Base-by-base conservation (phyloP, 176 grass and related monocot genomes). In the Saccharum officinarum region DNA sequence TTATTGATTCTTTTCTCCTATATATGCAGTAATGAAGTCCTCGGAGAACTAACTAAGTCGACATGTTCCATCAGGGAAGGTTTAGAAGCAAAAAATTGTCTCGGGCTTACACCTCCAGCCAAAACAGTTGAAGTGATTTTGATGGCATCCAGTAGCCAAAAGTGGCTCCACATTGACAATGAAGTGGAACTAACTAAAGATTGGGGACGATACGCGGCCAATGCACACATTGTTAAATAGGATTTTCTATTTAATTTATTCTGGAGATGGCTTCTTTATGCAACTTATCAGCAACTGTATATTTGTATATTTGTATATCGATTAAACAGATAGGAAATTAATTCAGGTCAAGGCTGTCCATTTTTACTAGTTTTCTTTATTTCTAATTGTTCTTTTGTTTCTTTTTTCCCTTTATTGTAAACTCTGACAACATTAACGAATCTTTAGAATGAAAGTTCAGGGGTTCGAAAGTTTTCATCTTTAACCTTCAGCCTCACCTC, bases 221-320 rank as follows among this genome's bases (percentile, higher is more conserved):
- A n/a, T 73, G 67, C 65, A 86, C 23, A 11, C 45, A 33, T 79
- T 13, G 23, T 63, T 68, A 61, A 11, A n/a, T n/a, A n/a, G n/a
- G n/a, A n/a, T n/a, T n/a, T n/a, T n/a, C n/a, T 82, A 8, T 74
- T 50, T 67, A 20, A 76, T 81, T 77, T 60, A 47, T 76, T 76
- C 8, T 81, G 23, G 39, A 63, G 6, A 85, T 74, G 22, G 75
- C 10, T 40, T 67, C 6, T 18, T 38, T 49, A 13, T 31, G 23
- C 11, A 28, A 28, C 61, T 28, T 8, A 10, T 17, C 47, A 47
- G 11, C 71, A 87, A 83, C 1, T 87, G 69, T 80, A 90, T 39
- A 87, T 87, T n/a, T n/a, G n/a, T n/a, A n/a, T n/a, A n/a, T n/a
- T 75, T 76, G 76, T 76, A 75, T 54, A 79, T 34, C 17, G 10